phyloP scores from a whole-genome alignment of 1,284 basidiomycete genomes.

The Marasmius fiardii region DNA sequence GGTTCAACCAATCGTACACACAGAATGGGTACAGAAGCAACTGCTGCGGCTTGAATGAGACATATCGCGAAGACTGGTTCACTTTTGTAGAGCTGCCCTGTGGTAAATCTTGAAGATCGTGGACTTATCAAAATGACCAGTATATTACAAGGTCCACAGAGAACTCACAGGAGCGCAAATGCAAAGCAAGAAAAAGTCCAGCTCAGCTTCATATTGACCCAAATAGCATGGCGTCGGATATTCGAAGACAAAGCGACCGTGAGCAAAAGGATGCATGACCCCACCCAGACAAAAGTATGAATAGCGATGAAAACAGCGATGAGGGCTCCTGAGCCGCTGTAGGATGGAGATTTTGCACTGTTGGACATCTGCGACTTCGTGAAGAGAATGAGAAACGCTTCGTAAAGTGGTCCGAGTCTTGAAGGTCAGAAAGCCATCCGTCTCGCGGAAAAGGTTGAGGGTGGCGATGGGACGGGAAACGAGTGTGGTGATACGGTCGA shows the following conservation, averaged over 20 bases:
- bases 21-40: conserved; percentile 11
- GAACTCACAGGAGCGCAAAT: conserved; percentile 11
- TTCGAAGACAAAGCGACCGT: conserved; percentile 10
- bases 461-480: too few relatives aligned
- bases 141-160: too few relatives aligned
- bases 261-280: conserved; percentile 10
- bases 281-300: conserved; percentile 15
- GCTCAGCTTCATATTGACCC: conserved; percentile 16
- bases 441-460: too few relatives aligned
- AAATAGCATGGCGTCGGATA: conserved; percentile 13
- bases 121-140: not conserved
- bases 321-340: conserved; percentile 5
- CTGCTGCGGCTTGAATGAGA: conserved; percentile 13
- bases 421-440: too few relatives aligned
- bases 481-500: too few relatives aligned
- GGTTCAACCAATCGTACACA: not conserved
- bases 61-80: conserved; percentile 10
- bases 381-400: too few relatives aligned
- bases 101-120: conserved; percentile 9
- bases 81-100: conserved; percentile 13
- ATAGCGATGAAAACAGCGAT: conserved; percentile 12
- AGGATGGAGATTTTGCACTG: not conserved
- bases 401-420: too few relatives aligned
- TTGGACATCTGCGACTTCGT: too few relatives aligned
- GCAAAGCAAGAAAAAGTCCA: conserved; percentile 16